phyloP scores from a whole-genome alignment of 345 rosid genomes.

The Iberis pinnata region DNA sequence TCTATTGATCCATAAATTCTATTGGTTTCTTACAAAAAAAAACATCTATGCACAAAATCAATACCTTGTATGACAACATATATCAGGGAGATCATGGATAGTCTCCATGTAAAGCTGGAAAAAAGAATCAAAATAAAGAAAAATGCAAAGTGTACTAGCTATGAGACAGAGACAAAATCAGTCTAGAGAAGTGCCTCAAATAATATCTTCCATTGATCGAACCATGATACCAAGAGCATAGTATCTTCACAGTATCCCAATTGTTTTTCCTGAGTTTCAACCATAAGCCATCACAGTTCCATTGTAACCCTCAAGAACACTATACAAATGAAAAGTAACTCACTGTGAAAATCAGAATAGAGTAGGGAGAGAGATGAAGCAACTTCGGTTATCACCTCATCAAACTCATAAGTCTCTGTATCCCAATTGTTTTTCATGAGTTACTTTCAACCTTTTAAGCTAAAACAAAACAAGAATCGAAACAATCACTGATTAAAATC shows the following conservation, averaged over 20 bases:
- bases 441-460: slow-evolving; percentile 94
- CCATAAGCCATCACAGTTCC: slow-evolving; percentile 99
- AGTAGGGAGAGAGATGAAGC: slow-evolving; percentile 39
- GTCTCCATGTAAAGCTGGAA: slow-evolving; percentile 94
- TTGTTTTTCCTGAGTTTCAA: slow-evolving; percentile 94
- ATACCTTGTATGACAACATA: too few relatives aligned
- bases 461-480: slow-evolving; percentile 22
- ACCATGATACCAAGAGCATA: slow-evolving; percentile 97
- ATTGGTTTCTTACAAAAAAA: too few relatives aligned
- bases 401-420: slow-evolving; percentile 87
- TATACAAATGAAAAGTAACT: slow-evolving; percentile 35
- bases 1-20: too few relatives aligned
- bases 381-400: slow-evolving; percentile 88
- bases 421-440: slow-evolving; percentile 98
- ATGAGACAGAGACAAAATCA: slow-evolving; percentile 75
- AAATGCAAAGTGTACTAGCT: slow-evolving; percentile 18
- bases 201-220: slow-evolving; percentile 90
- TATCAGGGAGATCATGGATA: slow-evolving; percentile 95
- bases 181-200: slow-evolving; percentile 59
- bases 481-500: slow-evolving; percentile 1
- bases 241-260: slow-evolving; percentile 90
- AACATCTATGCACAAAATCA: too few relatives aligned
- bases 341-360: background rate
- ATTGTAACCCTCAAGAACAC: slow-evolving; percentile 97
- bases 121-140: background rate